Evolutionary conservation across 225 moss, liverwort and hornwort genomes (phyloP).

Genomic region (Physcomitrellopsis africana): DNA sequence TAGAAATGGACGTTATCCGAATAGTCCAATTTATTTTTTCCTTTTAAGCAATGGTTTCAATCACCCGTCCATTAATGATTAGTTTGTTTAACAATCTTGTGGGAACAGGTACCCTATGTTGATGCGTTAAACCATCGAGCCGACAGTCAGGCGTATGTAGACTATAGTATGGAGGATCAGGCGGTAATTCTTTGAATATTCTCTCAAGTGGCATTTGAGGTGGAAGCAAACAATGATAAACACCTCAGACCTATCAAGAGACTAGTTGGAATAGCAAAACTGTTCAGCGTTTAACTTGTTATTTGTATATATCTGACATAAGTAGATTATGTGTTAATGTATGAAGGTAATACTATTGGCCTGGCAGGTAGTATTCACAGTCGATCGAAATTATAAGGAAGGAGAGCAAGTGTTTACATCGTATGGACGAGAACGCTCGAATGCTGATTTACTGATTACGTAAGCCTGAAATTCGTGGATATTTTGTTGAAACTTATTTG

Average conservation of each 20-base stretch:
- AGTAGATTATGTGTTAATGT: conserved; percentile 11
- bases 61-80: conserved; percentile 13
- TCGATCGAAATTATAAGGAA: conserved; percentile 74
- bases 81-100: conserved; percentile 8
- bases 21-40: not conserved
- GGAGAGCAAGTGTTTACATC: conserved; percentile 89
- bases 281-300: conserved; percentile 2
- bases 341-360: conserved; percentile 2
- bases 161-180: conserved; percentile 84
- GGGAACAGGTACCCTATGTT: conserved; percentile 81
- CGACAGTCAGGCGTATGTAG: conserved; percentile 71
- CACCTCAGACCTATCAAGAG: not conserved
- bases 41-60: not conserved
- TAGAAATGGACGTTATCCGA: not conserved
- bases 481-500: conserved; percentile 1
- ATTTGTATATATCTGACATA: conserved; percentile 11
- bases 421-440: conserved; percentile 89
- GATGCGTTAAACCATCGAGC: conserved; percentile 83
- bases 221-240: not conserved
- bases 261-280: not conserved
- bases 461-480: conserved; percentile 31
- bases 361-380: conserved; percentile 80
- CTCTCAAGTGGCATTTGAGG: not conserved
- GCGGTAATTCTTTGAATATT: conserved; percentile 50
- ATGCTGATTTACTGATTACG: conserved; percentile 87